A percentile compares a stretch with the other conserved stretches of the same genome.
Evolutionary conservation across 768 basidiomycete species (phyloP).

Genomic region (Lentinus tigrinus): DNA sequence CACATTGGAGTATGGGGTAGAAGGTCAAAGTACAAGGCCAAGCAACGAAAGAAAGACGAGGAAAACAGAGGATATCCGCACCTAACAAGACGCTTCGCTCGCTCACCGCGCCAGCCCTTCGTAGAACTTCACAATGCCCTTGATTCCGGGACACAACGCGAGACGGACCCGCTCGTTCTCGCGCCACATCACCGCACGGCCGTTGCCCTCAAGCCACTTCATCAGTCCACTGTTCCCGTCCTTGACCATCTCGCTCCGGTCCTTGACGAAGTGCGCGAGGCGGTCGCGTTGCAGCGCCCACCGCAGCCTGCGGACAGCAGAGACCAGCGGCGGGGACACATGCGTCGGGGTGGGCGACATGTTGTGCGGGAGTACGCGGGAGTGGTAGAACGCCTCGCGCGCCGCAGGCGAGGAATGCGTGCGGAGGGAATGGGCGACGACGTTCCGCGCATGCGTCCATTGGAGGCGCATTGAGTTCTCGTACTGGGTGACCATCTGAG

Average conservation of each 20-base stretch:
- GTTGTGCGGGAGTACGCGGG: constrained; percentile 60
- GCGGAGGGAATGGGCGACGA: constrained; percentile 55
- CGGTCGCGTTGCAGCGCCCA: constrained; percentile 68
- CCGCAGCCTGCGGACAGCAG: constrained; percentile 64
- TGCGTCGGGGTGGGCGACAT: constrained; percentile 55
- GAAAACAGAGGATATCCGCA: not conserved
- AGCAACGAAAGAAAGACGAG: not conserved
- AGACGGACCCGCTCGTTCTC: constrained; percentile 68
- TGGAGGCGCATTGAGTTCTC: constrained; percentile 55
- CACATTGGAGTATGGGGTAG: not conserved
- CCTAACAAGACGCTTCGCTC: not conserved
- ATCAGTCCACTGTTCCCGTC: constrained; percentile 39
- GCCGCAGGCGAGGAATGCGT: constrained; percentile 37
- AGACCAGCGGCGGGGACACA: constrained; percentile 61
- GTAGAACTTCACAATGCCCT: constrained; percentile 57
- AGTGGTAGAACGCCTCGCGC: constrained; percentile 45
- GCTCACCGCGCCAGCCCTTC: constrained; percentile 38
- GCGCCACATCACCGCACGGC: constrained; percentile 43
- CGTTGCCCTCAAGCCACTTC: constrained; percentile 58
- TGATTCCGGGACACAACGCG: constrained; percentile 65
- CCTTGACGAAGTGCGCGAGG: constrained; percentile 56
- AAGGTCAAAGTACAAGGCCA: not conserved
- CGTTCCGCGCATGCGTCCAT: constrained; percentile 49
- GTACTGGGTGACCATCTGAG: constrained; percentile 68
- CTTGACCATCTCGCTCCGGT: constrained; percentile 35